Base-by-base conservation (phyloP, 495 filamentous ascomycete genomes). In the Coniosporium apollinis region DNA sequence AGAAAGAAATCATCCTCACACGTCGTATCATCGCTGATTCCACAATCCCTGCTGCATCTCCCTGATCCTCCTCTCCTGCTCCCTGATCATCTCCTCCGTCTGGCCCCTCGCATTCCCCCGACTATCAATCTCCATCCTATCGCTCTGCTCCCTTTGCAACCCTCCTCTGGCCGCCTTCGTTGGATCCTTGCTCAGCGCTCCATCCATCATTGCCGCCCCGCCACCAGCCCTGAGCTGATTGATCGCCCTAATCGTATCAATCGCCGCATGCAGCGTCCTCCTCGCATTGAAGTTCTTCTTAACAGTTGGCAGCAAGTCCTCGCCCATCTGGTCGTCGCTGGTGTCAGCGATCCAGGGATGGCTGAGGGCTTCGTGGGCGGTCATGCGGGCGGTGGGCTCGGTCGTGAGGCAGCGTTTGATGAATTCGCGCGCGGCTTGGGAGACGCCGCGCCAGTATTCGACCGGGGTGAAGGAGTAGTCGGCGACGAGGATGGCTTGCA, bases 231-330 rank as follows among this genome's bases (percentile, higher is more conserved):
- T 66, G 28, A 97, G 58, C 61, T 97, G 94, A 53, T 94, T 94
- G 52, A 97, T 94, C 0, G 89, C 89, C n/a, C 91, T 70, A 30
- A 97, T 85, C 0, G 91, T 94, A 55, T 97, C 89, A 54, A 97
- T 96, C 19, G 89, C 89, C 9, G 86, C 85, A 57, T 96, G 89
- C 34, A 97, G 65, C 6, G 87, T 96, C 38, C 85, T 67, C 19
- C 87, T 67, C 5, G 89, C 89, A 46, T 97, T 97, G 66, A 97
- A 97, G 60, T 97, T 97, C 74, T 94, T 94, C 71, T 91, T 91
- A 43, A 97, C 81, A 2, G 76, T 80, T 1, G 89, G 89, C 41
- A 96, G 62, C 35, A 97, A 63, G 60, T 97, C 89, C 34, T 69
- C 63, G 15, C 68, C 66, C 32, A 70, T 65, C 17, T 52, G 56